These are phyloP conservation scores for Thielaviopsis populi DNA, from an alignment of 2,329 filamentous ascomycete genomes.

Conservation along the genomic window DNA sequence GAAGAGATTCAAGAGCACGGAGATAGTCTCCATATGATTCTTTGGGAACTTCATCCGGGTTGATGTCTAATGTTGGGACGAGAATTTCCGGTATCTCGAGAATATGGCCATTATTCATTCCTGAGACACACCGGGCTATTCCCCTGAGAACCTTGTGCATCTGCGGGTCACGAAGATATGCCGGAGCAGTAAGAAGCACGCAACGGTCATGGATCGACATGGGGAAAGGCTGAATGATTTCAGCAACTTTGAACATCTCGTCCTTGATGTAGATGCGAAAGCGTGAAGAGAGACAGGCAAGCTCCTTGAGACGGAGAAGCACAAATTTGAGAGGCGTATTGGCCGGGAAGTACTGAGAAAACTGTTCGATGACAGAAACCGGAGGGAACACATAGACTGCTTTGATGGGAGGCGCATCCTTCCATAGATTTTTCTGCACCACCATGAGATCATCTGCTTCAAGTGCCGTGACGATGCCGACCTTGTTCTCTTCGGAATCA, in stretches of 20 bases:
- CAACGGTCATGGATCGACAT: conserved; percentile 56
- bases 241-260: conserved; percentile 51
- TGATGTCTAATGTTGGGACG: conserved; percentile 58
- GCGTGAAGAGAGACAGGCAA: conserved; percentile 45
- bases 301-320: conserved; percentile 56
- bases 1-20: conserved; percentile 55
- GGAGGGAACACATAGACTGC: conserved; percentile 65
- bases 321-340: conserved; percentile 74
- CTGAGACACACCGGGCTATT: conserved; percentile 54
- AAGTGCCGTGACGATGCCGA: conserved; percentile 68
- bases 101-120: conserved; percentile 50
- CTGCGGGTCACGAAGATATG: conserved; percentile 36
- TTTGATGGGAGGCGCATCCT: conserved; percentile 49
- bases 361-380: conserved; percentile 52
- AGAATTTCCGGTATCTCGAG: conserved; percentile 56
- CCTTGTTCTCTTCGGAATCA: conserved; percentile 25
- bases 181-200: conserved; percentile 47
- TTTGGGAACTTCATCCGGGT: conserved; percentile 27
- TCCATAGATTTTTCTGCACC: conserved; percentile 47
- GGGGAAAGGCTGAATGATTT: conserved; percentile 56
- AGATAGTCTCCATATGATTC: conserved; percentile 41
- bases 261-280: conserved; percentile 51
- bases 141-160: conserved; percentile 40
- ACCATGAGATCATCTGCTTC: conserved; percentile 51
- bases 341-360: conserved; percentile 67